Evolutionary conservation across 306 rosid genomes (phyloP), one percentile per base, ranked within the genome.

Genomic region (Styphnolobium japonicum): DNA sequence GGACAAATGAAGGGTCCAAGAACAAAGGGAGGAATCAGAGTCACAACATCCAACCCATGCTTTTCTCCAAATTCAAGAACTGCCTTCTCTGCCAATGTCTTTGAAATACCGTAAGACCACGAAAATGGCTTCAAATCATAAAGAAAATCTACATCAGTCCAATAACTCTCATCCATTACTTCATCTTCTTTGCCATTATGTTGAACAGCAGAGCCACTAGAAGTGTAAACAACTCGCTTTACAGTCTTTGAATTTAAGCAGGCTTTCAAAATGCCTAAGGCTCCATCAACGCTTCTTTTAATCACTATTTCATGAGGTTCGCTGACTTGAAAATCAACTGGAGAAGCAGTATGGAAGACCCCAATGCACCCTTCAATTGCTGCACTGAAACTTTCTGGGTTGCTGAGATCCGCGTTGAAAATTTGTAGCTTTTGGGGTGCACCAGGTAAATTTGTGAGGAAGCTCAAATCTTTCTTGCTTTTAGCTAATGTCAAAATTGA

Each of bases 1-100:
- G 71, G 81, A 65, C 84, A 89, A 22, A 89, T 80, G 80, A 89
- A 89, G 16, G 88, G 84, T 14, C 92, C 88, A 45, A 76, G 62
- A 49, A 89, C 87, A 12, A 63, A 23, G n/a, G 84, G 8, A 37
- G 88, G 88, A 68, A 81, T 70, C 10, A 89, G 8, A 12, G 88
- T 81, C 8, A 88, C 82, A 52, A 84, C 85, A 29, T 86, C 88
- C 49, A 88, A 68, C 9, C 80, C 92, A n/a, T n/a, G n/a, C n/a
- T n/a, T n/a, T n/a, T n/a, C n/a, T n/a, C n/a, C n/a, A n/a, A n/a
- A n/a, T n/a, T 81, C 86, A 43, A 86, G 68, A 10, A 76, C 90
- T 19, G 87, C 82, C 27, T 8, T 77, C 72, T 89, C 90, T 4
- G 90, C 80, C 52, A 80, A 55, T 51, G 87, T 89, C 88, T 86